phyloP scores from a whole-genome alignment of 1,284 basidiomycete species.

The Puccinia triticina region DNA sequence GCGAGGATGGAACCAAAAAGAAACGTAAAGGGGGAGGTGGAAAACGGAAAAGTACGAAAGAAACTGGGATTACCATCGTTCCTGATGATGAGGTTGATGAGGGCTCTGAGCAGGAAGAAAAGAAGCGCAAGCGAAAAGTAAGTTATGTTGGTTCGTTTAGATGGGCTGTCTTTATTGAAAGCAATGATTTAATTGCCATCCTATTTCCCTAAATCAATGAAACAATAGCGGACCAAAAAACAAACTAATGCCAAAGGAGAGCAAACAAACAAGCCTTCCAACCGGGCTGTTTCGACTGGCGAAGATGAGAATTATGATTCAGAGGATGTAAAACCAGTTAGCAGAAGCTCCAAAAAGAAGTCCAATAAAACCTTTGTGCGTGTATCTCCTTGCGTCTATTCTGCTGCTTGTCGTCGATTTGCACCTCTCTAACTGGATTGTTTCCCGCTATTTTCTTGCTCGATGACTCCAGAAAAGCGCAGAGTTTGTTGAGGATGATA shows the following conservation, averaged over 20 bases:
- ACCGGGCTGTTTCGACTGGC: constrained; percentile 26
- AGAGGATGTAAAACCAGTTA: constrained; percentile 23
- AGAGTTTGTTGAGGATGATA: constrained; percentile 50
- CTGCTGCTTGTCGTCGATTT: neutral
- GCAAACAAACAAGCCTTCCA: neutral
- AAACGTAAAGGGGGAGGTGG: constrained; percentile 47
- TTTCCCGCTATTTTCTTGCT: neutral
- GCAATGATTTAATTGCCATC: neutral
- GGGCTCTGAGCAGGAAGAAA: constrained; percentile 42
- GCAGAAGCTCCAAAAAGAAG: constrained; percentile 35
- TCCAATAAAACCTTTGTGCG: constrained; percentile 47
- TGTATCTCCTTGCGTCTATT: neutral
- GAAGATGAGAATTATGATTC: constrained; percentile 43
- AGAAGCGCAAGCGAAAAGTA: constrained; percentile 46
- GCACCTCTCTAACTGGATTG: neutral
- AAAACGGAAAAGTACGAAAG: constrained; percentile 65
- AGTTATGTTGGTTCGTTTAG: neutral
- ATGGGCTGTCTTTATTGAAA: neutral
- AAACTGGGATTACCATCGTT: constrained; percentile 41
- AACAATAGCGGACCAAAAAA: constrained; percentile 42
- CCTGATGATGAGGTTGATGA: constrained; percentile 45
- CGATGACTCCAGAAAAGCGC: constrained; percentile 43
- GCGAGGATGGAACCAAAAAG: constrained; percentile 49
- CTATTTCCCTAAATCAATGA: neutral
- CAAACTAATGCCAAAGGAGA: constrained; percentile 19